Conservation (phyloP, 1,139 yeast species). For the Saccharomyces uvarum region DNA sequence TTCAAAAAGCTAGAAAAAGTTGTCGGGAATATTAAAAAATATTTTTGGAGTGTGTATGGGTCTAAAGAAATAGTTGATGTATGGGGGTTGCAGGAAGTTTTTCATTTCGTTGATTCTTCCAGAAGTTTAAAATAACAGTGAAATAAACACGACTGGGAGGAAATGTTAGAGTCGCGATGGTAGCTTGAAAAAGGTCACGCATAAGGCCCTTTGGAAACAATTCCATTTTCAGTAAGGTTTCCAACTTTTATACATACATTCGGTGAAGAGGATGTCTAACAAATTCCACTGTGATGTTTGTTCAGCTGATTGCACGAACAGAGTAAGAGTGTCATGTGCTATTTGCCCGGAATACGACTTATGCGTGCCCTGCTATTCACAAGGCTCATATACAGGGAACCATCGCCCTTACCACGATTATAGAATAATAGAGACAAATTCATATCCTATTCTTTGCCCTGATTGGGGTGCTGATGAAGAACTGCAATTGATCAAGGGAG, state of each 20-base stretch:
- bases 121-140: neutral
- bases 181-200: neutral
- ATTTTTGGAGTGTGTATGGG: neutral
- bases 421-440: constrained; percentile 84
- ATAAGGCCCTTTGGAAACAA: neutral
- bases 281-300: constrained; percentile 93
- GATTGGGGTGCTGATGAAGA: constrained; percentile 99
- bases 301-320: constrained; percentile 85
- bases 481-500: constrained; percentile 76
- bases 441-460: constrained; percentile 81
- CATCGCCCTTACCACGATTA: constrained; percentile 96
- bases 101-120: neutral
- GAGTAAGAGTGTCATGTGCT: constrained; percentile 87
- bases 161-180: neutral
- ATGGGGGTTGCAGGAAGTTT: neutral
- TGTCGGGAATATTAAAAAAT: too few species aligned
- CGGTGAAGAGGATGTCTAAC: constrained; percentile 24
- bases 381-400: constrained; percentile 69
- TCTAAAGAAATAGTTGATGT: neutral
- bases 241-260: neutral
- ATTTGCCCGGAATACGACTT: constrained; percentile 87
- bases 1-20: neutral
- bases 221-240: neutral
- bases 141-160: neutral
- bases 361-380: constrained; percentile 93